A percentile compares a stretch with the other conserved stretches of the same genome.
These are phyloP conservation scores for Aureobasidium namibiae DNA, from an alignment of 2,329 filamentous ascomycete genomes.

Conservation along the genomic window DNA sequence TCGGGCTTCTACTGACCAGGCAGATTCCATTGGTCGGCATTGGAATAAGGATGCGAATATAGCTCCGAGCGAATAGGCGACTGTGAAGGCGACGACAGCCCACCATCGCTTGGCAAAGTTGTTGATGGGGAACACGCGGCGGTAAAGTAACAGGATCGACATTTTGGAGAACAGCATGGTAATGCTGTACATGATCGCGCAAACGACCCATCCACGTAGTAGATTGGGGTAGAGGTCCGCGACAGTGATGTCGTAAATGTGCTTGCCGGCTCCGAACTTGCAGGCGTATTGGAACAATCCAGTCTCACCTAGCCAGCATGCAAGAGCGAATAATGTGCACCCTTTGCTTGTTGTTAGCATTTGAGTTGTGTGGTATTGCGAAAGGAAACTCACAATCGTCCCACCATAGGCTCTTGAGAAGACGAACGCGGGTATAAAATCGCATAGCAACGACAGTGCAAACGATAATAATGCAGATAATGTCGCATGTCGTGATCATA, in stretches of 20 bases:
- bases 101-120: slow-evolving; percentile 5
- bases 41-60: slow-evolving; percentile 1
- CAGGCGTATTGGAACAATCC: not conserved
- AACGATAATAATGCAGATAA: not conserved
- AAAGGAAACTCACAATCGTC: slow-evolving; percentile 8
- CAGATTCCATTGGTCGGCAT: slow-evolving; percentile 4
- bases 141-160: slow-evolving; percentile 12
- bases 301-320: not conserved
- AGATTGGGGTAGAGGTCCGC: not conserved
- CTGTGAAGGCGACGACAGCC: slow-evolving; percentile 1
- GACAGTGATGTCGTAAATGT: slow-evolving; percentile 9
- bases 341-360: not conserved
- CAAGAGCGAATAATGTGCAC: slow-evolving; percentile 1
- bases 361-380: not conserved
- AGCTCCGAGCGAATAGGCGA: slow-evolving; percentile 7
- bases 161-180: slow-evolving; percentile 19
- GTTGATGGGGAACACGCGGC: slow-evolving; percentile 7
- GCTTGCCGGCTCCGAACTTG: not conserved
- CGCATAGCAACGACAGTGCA: not conserved
- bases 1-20: not conserved
- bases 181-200: slow-evolving; percentile 8
- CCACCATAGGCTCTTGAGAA: slow-evolving; percentile 3
- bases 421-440: not conserved
- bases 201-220: not conserved
- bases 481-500: slow-evolving; percentile 6